Percentiles rank a stretch among this genome's conserved stretches.
Conservation (phyloP, 139 green algal genomes). For the Chlamydomonas schloesseri region DNA sequence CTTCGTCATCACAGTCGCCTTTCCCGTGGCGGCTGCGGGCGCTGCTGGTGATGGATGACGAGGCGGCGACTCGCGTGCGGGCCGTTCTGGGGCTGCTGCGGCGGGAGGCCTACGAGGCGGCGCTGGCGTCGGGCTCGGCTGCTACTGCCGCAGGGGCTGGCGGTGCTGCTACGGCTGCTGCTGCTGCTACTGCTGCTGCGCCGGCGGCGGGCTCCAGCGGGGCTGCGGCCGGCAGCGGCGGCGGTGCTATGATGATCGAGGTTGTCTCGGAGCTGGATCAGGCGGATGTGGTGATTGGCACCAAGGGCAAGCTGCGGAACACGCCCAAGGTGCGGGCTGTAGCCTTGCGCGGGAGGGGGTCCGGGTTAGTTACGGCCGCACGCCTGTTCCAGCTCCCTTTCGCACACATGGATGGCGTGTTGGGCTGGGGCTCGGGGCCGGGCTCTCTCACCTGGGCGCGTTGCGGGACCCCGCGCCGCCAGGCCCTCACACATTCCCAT, state of each 20-base stretch:
- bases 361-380: too few species aligned
- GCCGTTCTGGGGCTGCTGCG: conserved; percentile 22
- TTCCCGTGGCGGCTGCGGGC: background rate
- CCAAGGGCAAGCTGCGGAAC: conserved; percentile 26
- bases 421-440: too few species aligned
- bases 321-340: conserved; percentile 50
- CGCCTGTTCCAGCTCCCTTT: too few species aligned
- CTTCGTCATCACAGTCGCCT: background rate
- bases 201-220: too few species aligned
- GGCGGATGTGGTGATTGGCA: conserved; percentile 43
- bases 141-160: too few species aligned
- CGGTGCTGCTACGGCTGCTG: background rate
- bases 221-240: background rate
- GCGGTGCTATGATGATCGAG: background rate
- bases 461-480: too few species aligned
- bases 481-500: too few species aligned
- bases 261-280: conserved; percentile 21
- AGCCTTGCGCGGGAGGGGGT: too few species aligned
- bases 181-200: background rate
- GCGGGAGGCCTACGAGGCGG: conserved; percentile 17
- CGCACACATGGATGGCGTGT: too few species aligned
- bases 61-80: conserved; percentile 5
- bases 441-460: too few species aligned
- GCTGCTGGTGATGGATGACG: conserved; percentile 19
- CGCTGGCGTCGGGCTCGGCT: background rate